A percentile compares a stretch with the other conserved stretches of the same genome.
These are phyloP conservation scores for Flueggea neowawraea DNA, from an alignment of 441 rosid genomes.

Conservation along the genomic window DNA sequence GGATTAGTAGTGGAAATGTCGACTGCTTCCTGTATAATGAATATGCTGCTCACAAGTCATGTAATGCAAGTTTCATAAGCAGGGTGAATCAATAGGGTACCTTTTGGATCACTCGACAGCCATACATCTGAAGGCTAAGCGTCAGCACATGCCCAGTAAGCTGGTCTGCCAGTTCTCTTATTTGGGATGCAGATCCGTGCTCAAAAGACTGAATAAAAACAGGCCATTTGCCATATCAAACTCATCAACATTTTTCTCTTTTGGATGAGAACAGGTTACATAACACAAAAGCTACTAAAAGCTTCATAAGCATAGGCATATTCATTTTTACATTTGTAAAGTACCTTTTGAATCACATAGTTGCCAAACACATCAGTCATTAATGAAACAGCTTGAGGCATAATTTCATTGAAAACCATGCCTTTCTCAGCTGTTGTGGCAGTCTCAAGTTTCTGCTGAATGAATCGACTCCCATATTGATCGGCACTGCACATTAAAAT, in stretches of 20 bases:
- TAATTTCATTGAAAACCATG: conserved; percentile 69
- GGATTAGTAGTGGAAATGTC: too few relatives aligned
- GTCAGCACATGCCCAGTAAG: conserved; percentile 69
- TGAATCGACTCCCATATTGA: conserved; percentile 79
- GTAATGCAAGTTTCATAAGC: background rate
- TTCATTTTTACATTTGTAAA: conserved; percentile 5
- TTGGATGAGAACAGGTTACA: background rate
- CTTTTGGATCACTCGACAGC: conserved; percentile 87
- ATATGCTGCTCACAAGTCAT: background rate
- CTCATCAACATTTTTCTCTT: background rate
- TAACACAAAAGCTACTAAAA: background rate
- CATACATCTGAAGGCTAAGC: conserved; percentile 88
- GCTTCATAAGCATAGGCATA: background rate
- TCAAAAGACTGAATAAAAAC: conserved; percentile 60
- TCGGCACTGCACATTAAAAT: conserved; percentile 45
- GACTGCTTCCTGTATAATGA: too few relatives aligned
- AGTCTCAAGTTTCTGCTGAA: conserved; percentile 82
- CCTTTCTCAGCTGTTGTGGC: conserved; percentile 59
- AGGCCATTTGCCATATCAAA: conserved; percentile 2
- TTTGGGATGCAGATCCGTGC: conserved; percentile 68
- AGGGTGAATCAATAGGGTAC: conserved; percentile 22
- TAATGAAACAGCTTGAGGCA: conserved; percentile 59
- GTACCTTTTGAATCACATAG: conserved; percentile 83
- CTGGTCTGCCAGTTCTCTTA: conserved; percentile 67
- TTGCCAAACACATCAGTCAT: conserved; percentile 92